Evolutionary conservation across 495 filamentous ascomycete species (phyloP), one percentile per base, ranked within the genome.

Genomic region (Rostrohypoxylon terebratum): DNA sequence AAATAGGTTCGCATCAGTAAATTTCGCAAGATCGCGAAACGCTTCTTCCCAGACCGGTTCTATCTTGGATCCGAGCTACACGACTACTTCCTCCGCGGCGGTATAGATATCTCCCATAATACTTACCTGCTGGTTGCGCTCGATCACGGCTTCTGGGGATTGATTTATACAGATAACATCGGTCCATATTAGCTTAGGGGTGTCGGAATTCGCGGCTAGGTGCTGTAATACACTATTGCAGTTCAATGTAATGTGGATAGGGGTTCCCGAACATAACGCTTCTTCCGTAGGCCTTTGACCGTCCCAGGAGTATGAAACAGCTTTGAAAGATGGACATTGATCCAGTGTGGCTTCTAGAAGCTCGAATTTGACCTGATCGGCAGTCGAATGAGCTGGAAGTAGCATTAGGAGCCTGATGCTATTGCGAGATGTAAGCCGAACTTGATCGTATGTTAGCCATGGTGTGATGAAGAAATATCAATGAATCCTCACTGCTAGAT

Each of bases 151-250:
- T 7, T 44, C 25, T 0, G 42, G 44, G 1, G 59, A 50, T 31
- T 62, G 59, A 6, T 62, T 50, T 16, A 63, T 54, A 16, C 60
- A 63, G 9, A 38, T 54, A n/a, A 47, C 47, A 11, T 63, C 47
- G 18, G 53, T 63, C 60, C 45, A 38, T 36, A 51, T n/a, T 40
- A 63, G 38, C 11, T 11, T 25, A 16, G 60, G 60, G 2, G 18
- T 13, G 13, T 38, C 33, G 13, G 25, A 50, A 5, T 36, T 51
- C 9, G 47, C 23, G 13, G 31, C 60, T 40, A 63, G 20, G 34
- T 63, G 2, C 42, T 34, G 31, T 2, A 63, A 31, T 25, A 53
- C 44, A 20, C 38, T 53, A 3, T 53, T 42, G 13, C 38, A 42
- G 5, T 42, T 42, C 1, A n/a, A 14, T 13, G 38, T 42, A 4